These are phyloP conservation scores for Schizophyllum amplum DNA, from an alignment of 1,284 basidiomycete genomes.

Conservation along the genomic window DNA sequence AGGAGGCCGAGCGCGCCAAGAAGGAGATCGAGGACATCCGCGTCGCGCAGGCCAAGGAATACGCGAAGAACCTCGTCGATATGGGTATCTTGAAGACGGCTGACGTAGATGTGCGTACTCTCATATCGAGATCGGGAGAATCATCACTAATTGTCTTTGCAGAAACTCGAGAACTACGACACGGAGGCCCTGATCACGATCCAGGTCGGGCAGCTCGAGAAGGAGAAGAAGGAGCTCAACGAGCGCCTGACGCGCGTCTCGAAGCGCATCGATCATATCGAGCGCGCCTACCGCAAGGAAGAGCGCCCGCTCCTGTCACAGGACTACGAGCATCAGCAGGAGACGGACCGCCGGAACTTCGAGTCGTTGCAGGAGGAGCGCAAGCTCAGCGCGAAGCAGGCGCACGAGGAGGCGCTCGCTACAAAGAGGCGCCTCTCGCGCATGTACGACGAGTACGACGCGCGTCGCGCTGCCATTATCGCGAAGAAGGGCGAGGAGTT, in stretches of 20 bases:
- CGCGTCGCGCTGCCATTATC: constrained; percentile 53
- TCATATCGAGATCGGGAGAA: background rate
- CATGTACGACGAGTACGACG: constrained; percentile 71
- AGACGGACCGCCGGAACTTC: constrained; percentile 65
- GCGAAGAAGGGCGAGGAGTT: constrained; percentile 68
- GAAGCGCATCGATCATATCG: constrained; percentile 93
- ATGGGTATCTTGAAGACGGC: constrained; percentile 79
- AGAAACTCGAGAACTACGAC: constrained; percentile 82
- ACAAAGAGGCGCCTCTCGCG: constrained; percentile 73
- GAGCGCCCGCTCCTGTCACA: constrained; percentile 81
- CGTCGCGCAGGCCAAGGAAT: constrained; percentile 70
- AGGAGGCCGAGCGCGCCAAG: constrained; percentile 55
- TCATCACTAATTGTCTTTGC: constrained; percentile 8
- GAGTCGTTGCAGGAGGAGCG: constrained; percentile 57
- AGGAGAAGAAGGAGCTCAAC: constrained; percentile 88
- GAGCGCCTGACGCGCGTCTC: constrained; percentile 79
- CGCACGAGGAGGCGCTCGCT: constrained; percentile 66
- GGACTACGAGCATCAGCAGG: constrained; percentile 88
- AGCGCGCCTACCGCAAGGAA: constrained; percentile 93
- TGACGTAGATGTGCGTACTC: constrained; percentile 60
- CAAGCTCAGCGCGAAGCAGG: constrained; percentile 49
- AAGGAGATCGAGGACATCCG: constrained; percentile 84
- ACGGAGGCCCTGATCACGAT: constrained; percentile 86
- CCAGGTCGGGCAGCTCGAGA: constrained; percentile 93
- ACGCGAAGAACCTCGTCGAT: constrained; percentile 81